A percentile compares a stretch with the other conserved stretches of the same genome.
Conservation (phyloP, 2,329 filamentous ascomycete genomes). For the Aspergillus quadrilineatus region DNA sequence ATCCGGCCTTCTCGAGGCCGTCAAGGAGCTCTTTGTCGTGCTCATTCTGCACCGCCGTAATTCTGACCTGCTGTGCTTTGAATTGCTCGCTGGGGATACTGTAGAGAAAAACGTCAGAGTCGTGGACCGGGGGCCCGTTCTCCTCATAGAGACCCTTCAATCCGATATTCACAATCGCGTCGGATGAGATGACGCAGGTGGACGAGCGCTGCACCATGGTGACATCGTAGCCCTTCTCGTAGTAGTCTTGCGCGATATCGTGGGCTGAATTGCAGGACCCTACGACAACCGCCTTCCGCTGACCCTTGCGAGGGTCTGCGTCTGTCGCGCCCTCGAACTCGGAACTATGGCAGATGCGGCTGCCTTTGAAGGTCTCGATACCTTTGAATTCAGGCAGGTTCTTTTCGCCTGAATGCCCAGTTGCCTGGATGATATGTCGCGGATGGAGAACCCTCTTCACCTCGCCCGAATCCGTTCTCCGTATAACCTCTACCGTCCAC, state of each 20-base stretch:
- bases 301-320: constrained; percentile 43
- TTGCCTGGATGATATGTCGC: constrained; percentile 65
- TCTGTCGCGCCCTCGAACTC: constrained; percentile 54
- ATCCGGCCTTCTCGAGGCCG: constrained; percentile 57
- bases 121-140: constrained; percentile 59
- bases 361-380: constrained; percentile 58
- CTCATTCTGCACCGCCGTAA: constrained; percentile 40
- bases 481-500: constrained; percentile 58
- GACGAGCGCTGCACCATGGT: constrained; percentile 69
- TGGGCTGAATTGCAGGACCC: constrained; percentile 69
- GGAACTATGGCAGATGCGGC: constrained; percentile 61
- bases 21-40: constrained; percentile 39
- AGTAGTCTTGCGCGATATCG: constrained; percentile 68
- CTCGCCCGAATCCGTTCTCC: constrained; percentile 39
- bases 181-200: constrained; percentile 63
- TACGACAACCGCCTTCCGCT: constrained; percentile 63
- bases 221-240: constrained; percentile 64
- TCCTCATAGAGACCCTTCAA: constrained; percentile 54
- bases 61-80: constrained; percentile 57
- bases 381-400: constrained; percentile 51
- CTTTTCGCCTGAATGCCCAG: constrained; percentile 67
- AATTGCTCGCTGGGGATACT: constrained; percentile 59
- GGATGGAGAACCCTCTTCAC: constrained; percentile 60
- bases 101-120: constrained; percentile 63
- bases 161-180: constrained; percentile 53